Base-by-base conservation (phyloP, 768 basidiomycete genomes). In the Phanerodontia chrysosporium region DNA sequence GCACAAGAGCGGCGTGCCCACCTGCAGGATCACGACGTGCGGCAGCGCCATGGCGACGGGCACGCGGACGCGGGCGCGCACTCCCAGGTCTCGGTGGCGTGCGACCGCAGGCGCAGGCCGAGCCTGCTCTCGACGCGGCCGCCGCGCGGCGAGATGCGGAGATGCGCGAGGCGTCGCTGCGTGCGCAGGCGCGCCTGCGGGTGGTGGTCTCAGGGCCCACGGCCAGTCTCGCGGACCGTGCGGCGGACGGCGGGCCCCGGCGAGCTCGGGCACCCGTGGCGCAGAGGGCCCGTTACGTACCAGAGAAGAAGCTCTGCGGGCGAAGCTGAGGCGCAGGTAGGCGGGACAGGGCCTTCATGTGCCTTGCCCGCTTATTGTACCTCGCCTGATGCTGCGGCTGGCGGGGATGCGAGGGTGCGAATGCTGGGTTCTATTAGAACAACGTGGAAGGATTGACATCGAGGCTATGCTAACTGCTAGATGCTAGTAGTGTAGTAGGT, bases 111-210 rank as follows among this genome's bases (percentile, higher is more conserved):
- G 5, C 1, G 18, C 21, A 5, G 51, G 51, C 25, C 52, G 36
- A 39, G 52, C 12, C 35, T 42, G 52, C 35, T 42, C 52, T 39
- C 16, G 52, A 42, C 52, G 30, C 56, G 57, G 39, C 63, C 45
- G 51, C 45, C n/a, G 48, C 29, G 51, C 58, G 62, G 62, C 57
- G 62, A 58, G 29, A 63, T 70, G 73, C 60, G 49, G 60, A 57
- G 44, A 45, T 61, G 49, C 39, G 49, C 55, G 83, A 85, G 64
- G 74, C 73, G 49, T 73, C 70, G 57, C 71, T 84, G 62, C 79
- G 82, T 53, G 70, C 69, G 52, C 79, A 78, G 74, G 58, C 84
- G 62, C 78, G 75, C 25, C 74, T 76, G 25, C 77, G 79, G 32
- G 75, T n/a, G n/a, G n/a, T n/a, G n/a, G n/a, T 84, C 25, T 12